Base-by-base conservation (phyloP, 352 stramenopile species). In the Aphanomyces invadans region DNA sequence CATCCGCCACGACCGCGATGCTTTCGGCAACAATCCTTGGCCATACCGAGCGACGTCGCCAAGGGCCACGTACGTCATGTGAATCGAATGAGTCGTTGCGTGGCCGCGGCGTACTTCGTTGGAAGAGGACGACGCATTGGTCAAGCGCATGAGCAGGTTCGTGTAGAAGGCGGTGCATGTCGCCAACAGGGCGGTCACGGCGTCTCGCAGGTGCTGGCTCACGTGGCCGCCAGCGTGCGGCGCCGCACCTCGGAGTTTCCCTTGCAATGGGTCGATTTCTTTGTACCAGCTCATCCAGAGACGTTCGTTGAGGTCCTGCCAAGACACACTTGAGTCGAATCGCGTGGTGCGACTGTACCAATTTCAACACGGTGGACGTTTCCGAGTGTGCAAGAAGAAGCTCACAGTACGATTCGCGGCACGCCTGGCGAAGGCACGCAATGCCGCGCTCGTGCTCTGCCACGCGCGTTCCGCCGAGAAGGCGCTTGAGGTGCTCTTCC, bases 281-380 rank as follows among this genome's bases (percentile, higher is more conserved):
- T 75, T 73, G 62, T 89, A 86, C 80, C 80, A 91, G 59, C 70
- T 86, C 54, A 57, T 74, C 82, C 82, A 91, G 9, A 91, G 69
- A 2, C 73, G 74, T 38, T 85, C 71, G 49, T 80, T 80, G 36
- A 88, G 55, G 17, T 73, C 71, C 79, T 88, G 45, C 21, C 19
- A 21, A 60, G 39, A 12, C 10, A 28, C 29, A 33, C 12, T 19
- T 7, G 49, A 57, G n/a, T n/a, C n/a, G n/a, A n/a, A n/a, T n/a
- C n/a, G n/a, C n/a, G n/a, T n/a, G n/a, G n/a, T n/a, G n/a, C n/a
- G n/a, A n/a, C n/a, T 46, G 45, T 70, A 86, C 78, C 75, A 78
- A 65, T 44, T 72, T 72, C 49, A 65, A 71, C 25, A 73, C 36
- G 15, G 36, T 7, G 36, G 15, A 65, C 4, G 55, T 71, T 38